Evolutionary conservation across 2,329 filamentous ascomycete species (phyloP).

Genomic region (Ceratocystis variospora): DNA sequence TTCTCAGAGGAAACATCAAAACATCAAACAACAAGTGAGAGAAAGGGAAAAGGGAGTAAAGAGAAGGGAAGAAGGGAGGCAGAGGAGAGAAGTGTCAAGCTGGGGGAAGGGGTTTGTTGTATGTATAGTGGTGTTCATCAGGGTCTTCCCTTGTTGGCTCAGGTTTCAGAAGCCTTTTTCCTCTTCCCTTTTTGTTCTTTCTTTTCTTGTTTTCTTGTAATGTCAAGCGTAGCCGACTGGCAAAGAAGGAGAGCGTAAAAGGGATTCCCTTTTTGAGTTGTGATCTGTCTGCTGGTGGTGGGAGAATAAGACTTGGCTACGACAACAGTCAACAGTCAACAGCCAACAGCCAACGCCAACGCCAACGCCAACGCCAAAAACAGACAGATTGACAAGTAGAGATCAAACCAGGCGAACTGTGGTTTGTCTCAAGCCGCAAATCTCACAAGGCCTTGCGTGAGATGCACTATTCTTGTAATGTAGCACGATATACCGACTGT

Average conservation of each 20-base stretch:
- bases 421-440: not conserved
- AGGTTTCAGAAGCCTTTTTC: not conserved
- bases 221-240: not conserved
- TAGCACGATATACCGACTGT: not conserved
- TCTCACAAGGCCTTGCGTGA: not conserved
- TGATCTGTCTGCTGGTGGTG: too few relatives aligned
- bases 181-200: not conserved
- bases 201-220: not conserved
- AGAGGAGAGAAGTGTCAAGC: not conserved
- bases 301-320: not conserved
- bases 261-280: not conserved
- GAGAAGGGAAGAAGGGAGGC: not conserved
- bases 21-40: not conserved
- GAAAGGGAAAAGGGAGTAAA: not conserved
- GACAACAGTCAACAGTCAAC: not conserved
- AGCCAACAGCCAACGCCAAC: too few relatives aligned
- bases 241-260: not conserved
- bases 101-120: not conserved
- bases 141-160: not conserved
- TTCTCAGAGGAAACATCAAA: not conserved
- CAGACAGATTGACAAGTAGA: not conserved
- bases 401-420: not conserved
- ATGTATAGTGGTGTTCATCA: not conserved
- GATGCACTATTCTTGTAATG: not conserved
- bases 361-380: not conserved